These are phyloP conservation scores for Alternaria atra DNA, from an alignment of 2,329 filamentous ascomycete species.

Conservation along the genomic window DNA sequence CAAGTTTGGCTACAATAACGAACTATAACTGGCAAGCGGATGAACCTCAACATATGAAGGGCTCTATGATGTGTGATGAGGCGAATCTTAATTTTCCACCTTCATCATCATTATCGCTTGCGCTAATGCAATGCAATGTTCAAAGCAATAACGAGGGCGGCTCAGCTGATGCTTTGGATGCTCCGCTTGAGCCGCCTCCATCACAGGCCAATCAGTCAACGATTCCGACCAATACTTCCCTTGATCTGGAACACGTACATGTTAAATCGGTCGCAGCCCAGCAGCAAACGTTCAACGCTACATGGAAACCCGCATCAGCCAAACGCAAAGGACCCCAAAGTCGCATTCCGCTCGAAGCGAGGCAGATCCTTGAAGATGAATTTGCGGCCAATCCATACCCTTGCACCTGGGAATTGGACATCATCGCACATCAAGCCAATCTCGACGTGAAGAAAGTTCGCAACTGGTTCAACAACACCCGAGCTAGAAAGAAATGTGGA, in stretches of 20 bases:
- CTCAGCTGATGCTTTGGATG: background rate
- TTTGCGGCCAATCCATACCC: conserved; percentile 49
- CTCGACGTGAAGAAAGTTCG: conserved; percentile 48
- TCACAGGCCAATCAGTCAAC: background rate
- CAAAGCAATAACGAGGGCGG: background rate
- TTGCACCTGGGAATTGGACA: conserved; percentile 47
- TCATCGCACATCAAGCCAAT: conserved; percentile 48
- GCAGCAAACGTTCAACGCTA: conserved; percentile 23
- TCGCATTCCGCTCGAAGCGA: conserved; percentile 43
- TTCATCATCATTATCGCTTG: conserved; percentile 12
- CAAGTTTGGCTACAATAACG: background rate
- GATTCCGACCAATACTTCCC: background rate
- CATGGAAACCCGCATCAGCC: conserved; percentile 44
- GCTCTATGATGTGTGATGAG: background rate
- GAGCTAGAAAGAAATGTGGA: conserved; percentile 43
- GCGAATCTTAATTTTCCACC: conserved; percentile 2
- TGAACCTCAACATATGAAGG: background rate
- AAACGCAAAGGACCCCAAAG: conserved; percentile 44
- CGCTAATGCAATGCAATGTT: background rate
- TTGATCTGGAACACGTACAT: background rate
- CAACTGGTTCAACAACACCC: conserved; percentile 50
- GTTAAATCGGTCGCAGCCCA: conserved; percentile 10
- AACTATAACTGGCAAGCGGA: background rate
- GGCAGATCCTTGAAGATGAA: conserved; percentile 47
- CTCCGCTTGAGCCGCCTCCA: background rate